Conservation (phyloP, 805 yeast species). For the Candida coquimbonensis region DNA sequence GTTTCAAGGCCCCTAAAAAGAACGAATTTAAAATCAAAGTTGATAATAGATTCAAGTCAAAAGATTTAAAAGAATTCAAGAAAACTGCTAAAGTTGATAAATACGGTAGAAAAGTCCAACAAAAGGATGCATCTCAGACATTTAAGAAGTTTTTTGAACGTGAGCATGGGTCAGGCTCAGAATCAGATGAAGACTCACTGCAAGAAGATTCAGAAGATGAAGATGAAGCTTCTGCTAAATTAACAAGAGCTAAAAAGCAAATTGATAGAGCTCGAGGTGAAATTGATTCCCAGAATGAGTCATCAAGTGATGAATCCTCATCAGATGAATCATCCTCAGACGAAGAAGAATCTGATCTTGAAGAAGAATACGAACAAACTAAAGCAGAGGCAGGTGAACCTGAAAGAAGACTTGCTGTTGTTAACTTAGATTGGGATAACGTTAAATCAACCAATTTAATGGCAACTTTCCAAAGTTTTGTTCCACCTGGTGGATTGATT, state of each 20-base stretch:
- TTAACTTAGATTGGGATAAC: constrained; percentile 96
- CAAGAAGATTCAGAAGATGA: constrained; percentile 16
- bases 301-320: constrained; percentile 26
- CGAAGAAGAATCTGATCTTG: constrained; percentile 32
- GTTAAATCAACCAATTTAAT: constrained; percentile 78
- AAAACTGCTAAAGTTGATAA: constrained; percentile 62
- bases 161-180: constrained; percentile 20
- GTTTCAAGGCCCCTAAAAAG: constrained; percentile 70
- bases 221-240: constrained; percentile 4
- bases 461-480: constrained; percentile 84
- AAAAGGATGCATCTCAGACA: constrained; percentile 34
- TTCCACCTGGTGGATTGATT: constrained; percentile 69
- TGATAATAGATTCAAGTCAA: constrained; percentile 77
- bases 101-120: constrained; percentile 70
- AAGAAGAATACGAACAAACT: constrained; percentile 37
- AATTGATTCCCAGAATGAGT: constrained; percentile 35
- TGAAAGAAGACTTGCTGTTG: constrained; percentile 75
- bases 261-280: constrained; percentile 67
- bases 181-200: constrained; percentile 10
- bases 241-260: neutral
- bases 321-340: constrained; percentile 32
- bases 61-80: constrained; percentile 51
- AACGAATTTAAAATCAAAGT: constrained; percentile 68
- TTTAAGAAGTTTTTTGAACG: constrained; percentile 29
- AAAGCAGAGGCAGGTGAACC: constrained; percentile 88